Conservation (phyloP, 148 eudicot genomes). For the Chenopodium formosanum region DNA sequence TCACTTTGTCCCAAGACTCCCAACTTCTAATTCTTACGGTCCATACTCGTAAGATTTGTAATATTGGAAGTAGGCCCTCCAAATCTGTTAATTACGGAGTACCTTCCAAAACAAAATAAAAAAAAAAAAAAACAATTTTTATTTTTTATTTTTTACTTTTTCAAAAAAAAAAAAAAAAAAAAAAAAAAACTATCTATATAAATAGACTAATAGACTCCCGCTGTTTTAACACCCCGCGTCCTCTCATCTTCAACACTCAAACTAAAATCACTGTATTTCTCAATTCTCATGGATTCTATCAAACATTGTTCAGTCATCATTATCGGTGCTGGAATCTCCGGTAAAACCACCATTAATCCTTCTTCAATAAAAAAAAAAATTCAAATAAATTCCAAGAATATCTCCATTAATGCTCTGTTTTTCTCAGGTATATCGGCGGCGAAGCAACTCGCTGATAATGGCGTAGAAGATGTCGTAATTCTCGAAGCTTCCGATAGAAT, state of each 20-base stretch:
- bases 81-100: too few species aligned
- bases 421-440: slow-evolving; percentile 71
- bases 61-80: too few species aligned
- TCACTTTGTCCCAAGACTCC: too few species aligned
- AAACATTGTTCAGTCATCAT: slow-evolving; percentile 62
- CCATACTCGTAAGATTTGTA: too few species aligned
- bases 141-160: too few species aligned
- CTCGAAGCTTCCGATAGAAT: slow-evolving; percentile 74
- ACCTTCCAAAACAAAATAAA: neutral
- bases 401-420: neutral
- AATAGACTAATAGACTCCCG: slow-evolving; percentile 27
- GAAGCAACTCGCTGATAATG: slow-evolving; percentile 60
- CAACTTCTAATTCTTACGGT: too few species aligned
- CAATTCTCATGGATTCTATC: slow-evolving; percentile 51
- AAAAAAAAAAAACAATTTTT: neutral
- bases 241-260: neutral
- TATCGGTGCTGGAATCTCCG: slow-evolving; percentile 91
- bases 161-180: neutral
- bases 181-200: slow-evolving; percentile 21
- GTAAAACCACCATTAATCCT: slow-evolving; percentile 17
- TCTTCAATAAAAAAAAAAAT: too few species aligned
- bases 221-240: slow-evolving; percentile 12
- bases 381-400: neutral
- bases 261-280: neutral
- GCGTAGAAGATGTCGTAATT: slow-evolving; percentile 73